Percentiles rank a stretch among this genome's conserved stretches.
Evolutionary conservation across 345 rosid genomes (phyloP).

Genomic region (Citrus cavaleriei): DNA sequence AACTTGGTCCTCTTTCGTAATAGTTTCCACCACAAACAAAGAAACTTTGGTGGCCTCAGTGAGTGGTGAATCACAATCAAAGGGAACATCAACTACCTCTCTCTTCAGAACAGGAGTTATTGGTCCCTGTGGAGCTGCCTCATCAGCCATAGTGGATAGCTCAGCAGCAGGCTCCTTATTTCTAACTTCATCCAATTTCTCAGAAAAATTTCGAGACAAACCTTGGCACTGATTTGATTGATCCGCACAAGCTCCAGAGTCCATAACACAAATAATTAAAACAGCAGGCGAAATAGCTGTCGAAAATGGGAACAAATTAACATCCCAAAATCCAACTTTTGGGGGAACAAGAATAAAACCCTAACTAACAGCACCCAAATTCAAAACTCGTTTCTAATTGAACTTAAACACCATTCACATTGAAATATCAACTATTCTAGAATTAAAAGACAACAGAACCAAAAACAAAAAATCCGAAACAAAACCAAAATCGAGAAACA

Average conservation of each 20-base stretch:
- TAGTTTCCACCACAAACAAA: slow-evolving; percentile 12
- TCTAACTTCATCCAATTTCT: not conserved
- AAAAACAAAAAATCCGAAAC: not conserved
- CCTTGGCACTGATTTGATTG: not conserved
- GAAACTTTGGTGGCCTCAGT: slow-evolving; percentile 15
- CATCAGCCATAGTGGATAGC: not conserved
- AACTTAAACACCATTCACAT: not conserved
- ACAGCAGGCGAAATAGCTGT: slow-evolving; percentile 1
- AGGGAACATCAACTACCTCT: slow-evolving; percentile 36
- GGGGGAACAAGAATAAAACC: not conserved
- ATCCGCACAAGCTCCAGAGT: slow-evolving; percentile 13
- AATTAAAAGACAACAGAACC: not conserved
- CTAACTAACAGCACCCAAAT: not conserved
- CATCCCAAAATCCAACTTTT: not conserved
- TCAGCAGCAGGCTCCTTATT: slow-evolving; percentile 11
- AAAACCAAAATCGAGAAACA: not conserved
- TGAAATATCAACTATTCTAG: not conserved
- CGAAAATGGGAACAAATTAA: not conserved
- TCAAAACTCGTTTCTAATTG: not conserved
- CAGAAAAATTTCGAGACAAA: slow-evolving; percentile 4
- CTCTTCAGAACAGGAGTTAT: slow-evolving; percentile 36
- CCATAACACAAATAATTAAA: slow-evolving; percentile 17
- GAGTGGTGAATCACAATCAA: slow-evolving; percentile 32
- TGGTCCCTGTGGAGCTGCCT: slow-evolving; percentile 23
- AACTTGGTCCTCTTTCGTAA: slow-evolving; percentile 3